These are phyloP conservation scores for Lachnellula subtilissima DNA, from an alignment of 2,329 filamentous ascomycete species.

Conservation along the genomic window DNA sequence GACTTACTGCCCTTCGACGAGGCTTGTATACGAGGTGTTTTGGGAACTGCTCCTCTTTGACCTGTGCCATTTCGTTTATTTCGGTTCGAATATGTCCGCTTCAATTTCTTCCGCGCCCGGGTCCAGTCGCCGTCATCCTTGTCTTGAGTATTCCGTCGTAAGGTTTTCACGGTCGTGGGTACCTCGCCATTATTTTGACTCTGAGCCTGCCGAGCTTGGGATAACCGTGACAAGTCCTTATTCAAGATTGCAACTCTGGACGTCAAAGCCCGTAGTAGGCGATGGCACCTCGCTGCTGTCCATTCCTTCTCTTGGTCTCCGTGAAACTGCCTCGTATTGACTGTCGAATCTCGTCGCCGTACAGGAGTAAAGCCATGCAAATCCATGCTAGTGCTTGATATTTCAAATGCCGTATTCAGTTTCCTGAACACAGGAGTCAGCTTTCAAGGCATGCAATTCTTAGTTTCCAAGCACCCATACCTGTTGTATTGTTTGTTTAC, in stretches of 20 bases:
- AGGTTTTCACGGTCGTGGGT: not conserved
- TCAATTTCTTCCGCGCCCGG: constrained; percentile 22
- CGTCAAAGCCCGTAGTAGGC: constrained; percentile 39
- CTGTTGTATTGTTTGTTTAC: constrained; percentile 12
- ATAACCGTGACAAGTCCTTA: constrained; percentile 28
- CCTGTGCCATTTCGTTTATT: constrained; percentile 4
- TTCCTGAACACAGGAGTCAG: constrained; percentile 1
- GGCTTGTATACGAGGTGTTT: constrained; percentile 1
- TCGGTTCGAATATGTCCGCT: constrained; percentile 28
- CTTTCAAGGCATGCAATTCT: not conserved
- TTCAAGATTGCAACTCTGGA: constrained; percentile 39
- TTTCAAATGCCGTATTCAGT: constrained; percentile 7
- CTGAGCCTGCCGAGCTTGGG: not conserved
- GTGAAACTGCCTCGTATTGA: constrained; percentile 16
- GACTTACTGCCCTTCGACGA: constrained; percentile 8
- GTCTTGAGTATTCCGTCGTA: not conserved
- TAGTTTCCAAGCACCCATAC: not conserved
- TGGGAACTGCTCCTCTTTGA: not conserved
- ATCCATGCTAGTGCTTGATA: constrained; percentile 1
- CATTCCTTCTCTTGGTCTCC: constrained; percentile 28
- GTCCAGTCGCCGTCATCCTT: constrained; percentile 22
- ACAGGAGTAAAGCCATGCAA: constrained; percentile 27
- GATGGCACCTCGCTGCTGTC: constrained; percentile 41
- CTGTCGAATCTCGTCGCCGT: constrained; percentile 20
- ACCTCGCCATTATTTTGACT: not conserved